Conservation (phyloP, 371 early-diverging fungal species). For the Rhizopus microsporus region DNA sequence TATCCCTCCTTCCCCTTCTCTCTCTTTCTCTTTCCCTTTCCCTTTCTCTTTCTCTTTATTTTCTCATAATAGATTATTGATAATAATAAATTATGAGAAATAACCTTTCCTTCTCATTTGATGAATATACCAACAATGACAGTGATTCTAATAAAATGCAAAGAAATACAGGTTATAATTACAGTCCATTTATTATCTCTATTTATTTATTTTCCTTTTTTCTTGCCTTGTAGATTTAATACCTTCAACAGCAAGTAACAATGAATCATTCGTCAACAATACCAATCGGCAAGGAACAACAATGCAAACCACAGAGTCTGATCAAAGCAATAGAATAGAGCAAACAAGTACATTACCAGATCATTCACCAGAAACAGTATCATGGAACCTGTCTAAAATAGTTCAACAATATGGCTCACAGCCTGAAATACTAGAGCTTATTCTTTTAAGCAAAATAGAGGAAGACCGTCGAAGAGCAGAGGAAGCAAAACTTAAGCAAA, state of each 20-base stretch:
- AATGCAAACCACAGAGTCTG: no score
- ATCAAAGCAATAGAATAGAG: no score
- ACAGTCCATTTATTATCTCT: background rate
- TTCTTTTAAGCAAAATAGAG: conserved; percentile 50
- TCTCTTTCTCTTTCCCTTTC: no score
- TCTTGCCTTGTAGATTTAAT: no score
- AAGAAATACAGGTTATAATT: no score
- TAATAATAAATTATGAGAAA: background rate
- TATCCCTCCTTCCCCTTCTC: background rate
- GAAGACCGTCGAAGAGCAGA: conserved; percentile 53
- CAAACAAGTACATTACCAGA: no score
- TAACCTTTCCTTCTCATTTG: background rate
- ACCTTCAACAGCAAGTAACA: no score
- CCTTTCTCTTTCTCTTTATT: background rate
- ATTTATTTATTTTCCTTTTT: no score
- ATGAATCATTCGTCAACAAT: no score
- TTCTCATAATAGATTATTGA: no score
- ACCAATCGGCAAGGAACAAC: no score
- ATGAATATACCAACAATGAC: background rate
- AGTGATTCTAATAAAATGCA: background rate
- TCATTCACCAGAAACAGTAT: no score
- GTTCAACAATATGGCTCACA: conserved; percentile 36
- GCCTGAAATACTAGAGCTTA: conserved; percentile 48
- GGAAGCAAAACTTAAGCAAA: conserved; percentile 47
- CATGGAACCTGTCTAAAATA: conserved; percentile 29